Conservation (phyloP, 768 basidiomycete genomes). For the Vishniacozyma victoriae region DNA sequence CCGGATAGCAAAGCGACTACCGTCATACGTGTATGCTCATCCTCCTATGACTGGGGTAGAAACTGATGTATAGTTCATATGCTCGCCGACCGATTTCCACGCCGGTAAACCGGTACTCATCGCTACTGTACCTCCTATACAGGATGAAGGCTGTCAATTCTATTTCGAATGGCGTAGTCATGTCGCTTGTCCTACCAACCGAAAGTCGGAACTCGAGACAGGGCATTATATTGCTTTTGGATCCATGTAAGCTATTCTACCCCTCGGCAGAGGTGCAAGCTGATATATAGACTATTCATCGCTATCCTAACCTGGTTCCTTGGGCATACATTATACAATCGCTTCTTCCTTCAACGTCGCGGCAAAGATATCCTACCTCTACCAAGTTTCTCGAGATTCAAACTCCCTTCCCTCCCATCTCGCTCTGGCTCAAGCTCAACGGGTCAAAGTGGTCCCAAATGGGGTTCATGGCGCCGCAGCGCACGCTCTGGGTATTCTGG, state of each 20-base stretch:
- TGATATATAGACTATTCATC: slow-evolving; percentile 52
- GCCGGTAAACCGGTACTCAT: slow-evolving; percentile 57
- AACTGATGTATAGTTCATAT: slow-evolving; percentile 67
- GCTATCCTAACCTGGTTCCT: slow-evolving; percentile 62
- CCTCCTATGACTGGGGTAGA: neutral
- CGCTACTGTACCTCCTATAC: slow-evolving; percentile 57
- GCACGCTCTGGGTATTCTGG: slow-evolving; percentile 28
- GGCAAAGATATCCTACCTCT: slow-evolving; percentile 70
- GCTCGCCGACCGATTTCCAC: slow-evolving; percentile 61
- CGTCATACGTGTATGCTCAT: slow-evolving; percentile 49
- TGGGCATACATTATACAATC: slow-evolving; percentile 69
- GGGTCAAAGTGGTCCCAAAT: slow-evolving; percentile 6
- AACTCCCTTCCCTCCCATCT: slow-evolving; percentile 16
- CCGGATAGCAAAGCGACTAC: slow-evolving; percentile 57
- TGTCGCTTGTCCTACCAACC: slow-evolving; percentile 70
- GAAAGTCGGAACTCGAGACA: slow-evolving; percentile 49
- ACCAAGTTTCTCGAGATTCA: slow-evolving; percentile 20
- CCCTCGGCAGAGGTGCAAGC: neutral
- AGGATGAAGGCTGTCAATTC: slow-evolving; percentile 59
- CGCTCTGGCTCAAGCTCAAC: neutral
- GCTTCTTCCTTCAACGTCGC: slow-evolving; percentile 63
- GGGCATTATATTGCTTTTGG: slow-evolving; percentile 57
- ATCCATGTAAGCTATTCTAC: slow-evolving; percentile 53
- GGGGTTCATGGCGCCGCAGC: slow-evolving; percentile 26
- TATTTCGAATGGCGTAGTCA: slow-evolving; percentile 79